Evolutionary conservation across 768 basidiomycete genomes (phyloP), one percentile per base, ranked within the genome.

Genomic region (Filobasidium floriforme): DNA sequence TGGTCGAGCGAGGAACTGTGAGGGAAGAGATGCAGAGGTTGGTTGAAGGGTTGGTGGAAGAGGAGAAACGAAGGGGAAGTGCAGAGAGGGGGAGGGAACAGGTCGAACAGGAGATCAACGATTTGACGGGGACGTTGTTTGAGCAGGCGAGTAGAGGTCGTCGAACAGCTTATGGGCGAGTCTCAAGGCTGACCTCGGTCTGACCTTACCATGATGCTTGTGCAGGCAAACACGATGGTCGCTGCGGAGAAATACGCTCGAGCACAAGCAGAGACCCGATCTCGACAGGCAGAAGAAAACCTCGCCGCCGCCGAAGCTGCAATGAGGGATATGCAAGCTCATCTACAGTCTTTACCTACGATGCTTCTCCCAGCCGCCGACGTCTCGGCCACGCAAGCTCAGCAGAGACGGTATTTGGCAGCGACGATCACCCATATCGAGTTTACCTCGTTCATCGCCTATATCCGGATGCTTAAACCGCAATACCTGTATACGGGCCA

Each of bases 161-260:
- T n/a, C 26, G 5, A 22, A 3, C 44, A 15, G 29, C 22, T 1
- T 18, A 5, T 9, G 32, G 9, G 32, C 32, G 4, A 37, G 4
- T 4, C 32, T 9, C 32, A 37, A 37, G 18, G n/a, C 9, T 43
- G 41, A n/a, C 60, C 26, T 18, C 24, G 12, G 9, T 11, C 26
- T 15, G 6, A 9, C 32, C n/a, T n/a, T n/a, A n/a, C n/a, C n/a
- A n/a, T n/a, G n/a, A 37, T 37, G 32, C 7, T 1, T 44, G 0
- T 10, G 44, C 88, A 96, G 79, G 94, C 94, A 7, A 98, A 99
- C 76, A 87, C 84, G 7, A 99, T 99, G 96, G 94, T 98, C n/a
- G 91, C 90, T 0, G 89, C 91, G 75, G 94, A 93, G 24, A 84
- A 92, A 18, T 83, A 86, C 67, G 80, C 77, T 18, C 81, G 83